Evolutionary conservation across 2,329 filamentous ascomycete genomes (phyloP).

Genomic region (Diaporthe ilicicola): DNA sequence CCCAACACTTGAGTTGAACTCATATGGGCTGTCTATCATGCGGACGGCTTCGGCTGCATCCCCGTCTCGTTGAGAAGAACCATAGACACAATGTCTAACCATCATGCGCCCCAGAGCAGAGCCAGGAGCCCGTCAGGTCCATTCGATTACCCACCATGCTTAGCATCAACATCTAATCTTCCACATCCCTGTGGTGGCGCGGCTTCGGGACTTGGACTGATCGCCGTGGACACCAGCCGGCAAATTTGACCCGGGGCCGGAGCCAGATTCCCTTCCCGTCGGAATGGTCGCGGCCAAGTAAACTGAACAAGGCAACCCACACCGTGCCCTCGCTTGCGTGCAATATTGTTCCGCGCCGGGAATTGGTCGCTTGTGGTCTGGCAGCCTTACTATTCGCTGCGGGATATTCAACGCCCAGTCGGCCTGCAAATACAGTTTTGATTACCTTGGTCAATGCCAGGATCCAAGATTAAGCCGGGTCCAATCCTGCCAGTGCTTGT

Average conservation of each 20-base stretch:
- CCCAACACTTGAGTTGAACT: not conserved
- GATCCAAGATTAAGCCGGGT: not conserved
- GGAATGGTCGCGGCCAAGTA: not conserved
- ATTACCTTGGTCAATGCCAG: not conserved
- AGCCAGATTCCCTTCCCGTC: not conserved
- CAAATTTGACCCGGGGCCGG: conserved; percentile 7
- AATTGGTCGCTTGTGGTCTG: not conserved
- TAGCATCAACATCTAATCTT: conserved; percentile 13
- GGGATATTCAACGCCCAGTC: not conserved
- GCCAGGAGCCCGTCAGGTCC: not conserved
- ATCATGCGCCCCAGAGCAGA: not conserved
- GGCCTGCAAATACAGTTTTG: not conserved
- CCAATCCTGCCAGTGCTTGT: not conserved
- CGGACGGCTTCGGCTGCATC: not conserved
- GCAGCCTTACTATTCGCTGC: not conserved
- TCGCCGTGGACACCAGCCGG: conserved; percentile 11
- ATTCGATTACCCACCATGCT: not conserved
- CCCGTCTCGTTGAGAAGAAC: not conserved
- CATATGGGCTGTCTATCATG: not conserved
- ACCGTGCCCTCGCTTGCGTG: too few species aligned
- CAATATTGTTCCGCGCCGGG: not conserved
- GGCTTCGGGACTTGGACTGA: conserved; percentile 10
- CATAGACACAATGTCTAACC: not conserved
- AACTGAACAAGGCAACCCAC: not conserved
- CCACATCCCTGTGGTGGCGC: conserved; percentile 4